Evolutionary conservation across 129 eudicot species (phyloP).

Genomic region (Silybum marianum): DNA sequence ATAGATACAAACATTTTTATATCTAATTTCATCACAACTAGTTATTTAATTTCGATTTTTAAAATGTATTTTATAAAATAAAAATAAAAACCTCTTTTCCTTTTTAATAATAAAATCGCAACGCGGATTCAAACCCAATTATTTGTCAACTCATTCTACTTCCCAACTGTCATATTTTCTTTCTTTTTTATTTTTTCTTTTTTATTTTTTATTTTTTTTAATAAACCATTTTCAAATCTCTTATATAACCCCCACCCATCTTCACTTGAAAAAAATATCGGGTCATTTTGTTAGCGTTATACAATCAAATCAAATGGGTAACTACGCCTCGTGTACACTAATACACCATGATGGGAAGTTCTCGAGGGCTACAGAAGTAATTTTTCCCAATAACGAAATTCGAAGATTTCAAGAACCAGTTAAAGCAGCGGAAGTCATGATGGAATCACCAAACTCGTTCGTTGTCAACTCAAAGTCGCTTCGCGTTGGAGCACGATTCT

Average conservation of each 20-base stretch:
- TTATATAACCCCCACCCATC: slow-evolving; percentile 4
- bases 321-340: slow-evolving; percentile 68
- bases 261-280: neutral
- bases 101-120: neutral
- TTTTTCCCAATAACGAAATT: slow-evolving; percentile 66
- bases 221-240: slow-evolving; percentile 7
- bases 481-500: slow-evolving; percentile 58
- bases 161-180: slow-evolving; percentile 34
- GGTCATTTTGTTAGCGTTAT: neutral
- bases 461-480: slow-evolving; percentile 60
- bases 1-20: neutral
- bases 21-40: neutral
- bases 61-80: neutral
- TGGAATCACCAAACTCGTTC: slow-evolving; percentile 63
- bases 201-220: neutral
- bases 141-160: slow-evolving; percentile 32
- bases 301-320: slow-evolving; percentile 52
- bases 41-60: neutral
- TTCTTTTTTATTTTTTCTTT: too few relatives aligned
- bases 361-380: slow-evolving; percentile 43
- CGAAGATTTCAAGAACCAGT: slow-evolving; percentile 46
- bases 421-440: slow-evolving; percentile 78
- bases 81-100: neutral
- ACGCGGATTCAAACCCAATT: slow-evolving; percentile 36
- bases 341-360: slow-evolving; percentile 31